Percentiles rank a stretch among this genome's conserved stretches.
Evolutionary conservation across 345 rosid species (phyloP).

Genomic region (Syzygium aqueum): DNA sequence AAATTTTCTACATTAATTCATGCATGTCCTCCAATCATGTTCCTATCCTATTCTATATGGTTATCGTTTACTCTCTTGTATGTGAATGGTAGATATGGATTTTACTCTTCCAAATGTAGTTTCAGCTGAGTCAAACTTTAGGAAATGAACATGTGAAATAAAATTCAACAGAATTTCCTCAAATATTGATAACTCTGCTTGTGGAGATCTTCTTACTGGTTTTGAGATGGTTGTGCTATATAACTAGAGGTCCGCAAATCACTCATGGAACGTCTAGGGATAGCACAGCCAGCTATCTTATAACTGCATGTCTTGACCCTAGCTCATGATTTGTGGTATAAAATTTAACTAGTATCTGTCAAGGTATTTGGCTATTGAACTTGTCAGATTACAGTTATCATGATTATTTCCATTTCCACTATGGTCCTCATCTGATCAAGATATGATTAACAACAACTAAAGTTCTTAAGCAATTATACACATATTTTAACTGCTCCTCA

Average conservation of each 20-base stretch:
- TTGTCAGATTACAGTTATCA: neutral
- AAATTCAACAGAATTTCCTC: neutral
- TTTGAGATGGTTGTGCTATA: neutral
- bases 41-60: neutral
- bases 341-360: neutral
- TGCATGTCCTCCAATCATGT: neutral
- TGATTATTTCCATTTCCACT: neutral
- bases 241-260: neutral
- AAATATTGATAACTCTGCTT: neutral
- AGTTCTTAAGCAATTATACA: neutral
- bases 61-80: neutral
- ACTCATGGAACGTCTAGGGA: neutral
- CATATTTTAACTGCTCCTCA: neutral
- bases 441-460: neutral
- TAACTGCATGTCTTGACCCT: neutral
- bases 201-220: neutral
- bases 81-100: neutral
- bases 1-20: neutral
- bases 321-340: neutral
- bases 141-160: neutral
- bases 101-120: neutral
- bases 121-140: neutral
- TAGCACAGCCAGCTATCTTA: neutral
- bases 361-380: neutral
- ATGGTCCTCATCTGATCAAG: neutral